A percentile compares a stretch with the other conserved stretches of the same genome.
Conservation (phyloP, 305 asterid genomes). For the Solanum aculeatissimum region DNA sequence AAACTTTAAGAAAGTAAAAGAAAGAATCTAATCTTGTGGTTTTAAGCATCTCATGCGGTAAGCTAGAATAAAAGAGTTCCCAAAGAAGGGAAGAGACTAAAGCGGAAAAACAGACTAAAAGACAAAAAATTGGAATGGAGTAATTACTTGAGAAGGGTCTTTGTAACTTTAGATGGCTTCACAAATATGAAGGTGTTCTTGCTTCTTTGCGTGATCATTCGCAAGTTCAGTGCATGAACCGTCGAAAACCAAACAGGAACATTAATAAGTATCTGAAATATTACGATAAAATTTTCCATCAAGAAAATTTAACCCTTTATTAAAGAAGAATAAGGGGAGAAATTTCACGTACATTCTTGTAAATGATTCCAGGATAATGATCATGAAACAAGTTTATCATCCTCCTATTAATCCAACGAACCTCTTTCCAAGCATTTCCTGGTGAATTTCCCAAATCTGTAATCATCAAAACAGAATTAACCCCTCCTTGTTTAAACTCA, state of each 20-base stretch:
- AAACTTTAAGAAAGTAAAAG: not conserved
- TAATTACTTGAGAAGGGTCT: slow-evolving; percentile 65
- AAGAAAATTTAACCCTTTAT: not conserved
- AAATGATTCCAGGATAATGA: slow-evolving; percentile 63
- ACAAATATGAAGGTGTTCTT: slow-evolving; percentile 46
- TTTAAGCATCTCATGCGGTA: not conserved
- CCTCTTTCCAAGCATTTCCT: slow-evolving; percentile 34
- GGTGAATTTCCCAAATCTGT: slow-evolving; percentile 49
- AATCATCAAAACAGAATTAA: slow-evolving; percentile 49
- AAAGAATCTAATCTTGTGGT: not conserved
- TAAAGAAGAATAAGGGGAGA: not conserved
- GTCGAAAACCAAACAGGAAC: slow-evolving; percentile 70
- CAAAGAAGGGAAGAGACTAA: too few species aligned
- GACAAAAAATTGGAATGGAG: not conserved
- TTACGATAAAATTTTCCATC: not conserved
- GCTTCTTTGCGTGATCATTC: slow-evolving; percentile 47
- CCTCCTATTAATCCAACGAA: slow-evolving; percentile 38
- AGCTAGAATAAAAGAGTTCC: not conserved
- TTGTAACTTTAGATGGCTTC: slow-evolving; percentile 55
- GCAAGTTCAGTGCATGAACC: slow-evolving; percentile 45
- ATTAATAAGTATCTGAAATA: slow-evolving; percentile 62
- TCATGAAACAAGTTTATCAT: slow-evolving; percentile 37
- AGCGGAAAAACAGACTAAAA: not conserved
- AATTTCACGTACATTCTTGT: slow-evolving; percentile 31
- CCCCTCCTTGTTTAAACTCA: slow-evolving; percentile 51